These are phyloP conservation scores for Zopfia rhizophila DNA, from an alignment of 2,329 filamentous ascomycete genomes.

Conservation along the genomic window DNA sequence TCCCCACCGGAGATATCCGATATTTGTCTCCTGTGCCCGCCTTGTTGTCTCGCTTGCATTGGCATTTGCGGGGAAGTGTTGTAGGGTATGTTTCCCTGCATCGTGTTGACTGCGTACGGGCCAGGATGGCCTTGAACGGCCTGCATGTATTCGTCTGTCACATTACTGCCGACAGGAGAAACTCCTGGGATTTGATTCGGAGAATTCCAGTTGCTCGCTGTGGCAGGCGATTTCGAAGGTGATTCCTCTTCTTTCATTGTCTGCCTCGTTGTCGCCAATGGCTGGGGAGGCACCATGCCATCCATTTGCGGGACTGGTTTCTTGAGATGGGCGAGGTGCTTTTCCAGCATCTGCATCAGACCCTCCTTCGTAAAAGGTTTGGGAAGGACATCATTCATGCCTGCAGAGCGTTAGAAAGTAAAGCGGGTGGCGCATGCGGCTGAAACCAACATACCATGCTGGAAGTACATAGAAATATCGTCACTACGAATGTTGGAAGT, in stretches of 20 bases:
- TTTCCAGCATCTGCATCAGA: conserved; percentile 82
- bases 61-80: conserved; percentile 51
- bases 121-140: conserved; percentile 55
- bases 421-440: background rate
- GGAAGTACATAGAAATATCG: conserved; percentile 96
- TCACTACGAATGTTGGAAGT: conserved; percentile 97
- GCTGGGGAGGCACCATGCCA: conserved; percentile 63
- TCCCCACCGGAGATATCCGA: conserved; percentile 68
- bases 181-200: conserved; percentile 68
- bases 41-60: conserved; percentile 44
- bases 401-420: conserved; percentile 64
- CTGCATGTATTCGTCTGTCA: conserved; percentile 59
- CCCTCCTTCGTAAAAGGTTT: conserved; percentile 95
- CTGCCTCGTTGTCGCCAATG: conserved; percentile 63
- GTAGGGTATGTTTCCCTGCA: conserved; percentile 52
- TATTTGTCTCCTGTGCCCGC: conserved; percentile 65
- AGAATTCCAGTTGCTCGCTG: conserved; percentile 71
- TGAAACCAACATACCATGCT: conserved; percentile 75
- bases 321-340: conserved; percentile 85
- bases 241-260: conserved; percentile 72
- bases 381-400: conserved; percentile 96
- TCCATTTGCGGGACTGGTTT: conserved; percentile 63
- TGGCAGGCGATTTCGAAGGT: conserved; percentile 69
- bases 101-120: conserved; percentile 49
- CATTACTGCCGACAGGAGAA: conserved; percentile 62